Conservation (phyloP, 305 asterid species). For the Fraxinus latifolia region DNA sequence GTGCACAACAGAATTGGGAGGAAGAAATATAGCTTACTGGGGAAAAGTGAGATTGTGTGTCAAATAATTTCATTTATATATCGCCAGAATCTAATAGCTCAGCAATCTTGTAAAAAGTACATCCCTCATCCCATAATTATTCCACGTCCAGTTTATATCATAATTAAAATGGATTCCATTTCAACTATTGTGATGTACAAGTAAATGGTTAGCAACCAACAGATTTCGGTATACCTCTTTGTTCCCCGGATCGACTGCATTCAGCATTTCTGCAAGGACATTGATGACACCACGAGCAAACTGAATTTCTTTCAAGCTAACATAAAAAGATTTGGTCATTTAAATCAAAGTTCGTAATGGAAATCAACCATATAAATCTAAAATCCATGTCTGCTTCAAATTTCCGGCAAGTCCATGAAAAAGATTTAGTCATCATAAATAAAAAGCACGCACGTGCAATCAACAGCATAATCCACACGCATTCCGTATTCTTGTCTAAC, state of each 20-base stretch:
- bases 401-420: conserved; percentile 1
- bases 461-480: conserved; percentile 12
- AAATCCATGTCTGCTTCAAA: background rate
- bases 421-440: conserved; percentile 4
- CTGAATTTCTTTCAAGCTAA: conserved; percentile 87
- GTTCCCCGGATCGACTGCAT: conserved; percentile 81
- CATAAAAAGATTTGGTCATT: conserved; percentile 14
- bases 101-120: background rate
- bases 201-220: conserved; percentile 13
- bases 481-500: background rate
- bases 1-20: background rate
- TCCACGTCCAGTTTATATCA: background rate
- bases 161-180: background rate
- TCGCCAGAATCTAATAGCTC: conserved; percentile 4
- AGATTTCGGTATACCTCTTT: conserved; percentile 61
- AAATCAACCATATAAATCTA: background rate
- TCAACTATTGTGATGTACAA: conserved; percentile 9
- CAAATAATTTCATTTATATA: conserved; percentile 2
- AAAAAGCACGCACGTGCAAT: conserved; percentile 17
- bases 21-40: background rate
- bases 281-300: conserved; percentile 98
- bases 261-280: conserved; percentile 96
- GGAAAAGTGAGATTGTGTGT: background rate
- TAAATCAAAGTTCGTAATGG: background rate
- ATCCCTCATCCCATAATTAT: background rate